Base-by-base conservation (phyloP, 2,329 filamentous ascomycete species). In the Aspergillus terreus region DNA sequence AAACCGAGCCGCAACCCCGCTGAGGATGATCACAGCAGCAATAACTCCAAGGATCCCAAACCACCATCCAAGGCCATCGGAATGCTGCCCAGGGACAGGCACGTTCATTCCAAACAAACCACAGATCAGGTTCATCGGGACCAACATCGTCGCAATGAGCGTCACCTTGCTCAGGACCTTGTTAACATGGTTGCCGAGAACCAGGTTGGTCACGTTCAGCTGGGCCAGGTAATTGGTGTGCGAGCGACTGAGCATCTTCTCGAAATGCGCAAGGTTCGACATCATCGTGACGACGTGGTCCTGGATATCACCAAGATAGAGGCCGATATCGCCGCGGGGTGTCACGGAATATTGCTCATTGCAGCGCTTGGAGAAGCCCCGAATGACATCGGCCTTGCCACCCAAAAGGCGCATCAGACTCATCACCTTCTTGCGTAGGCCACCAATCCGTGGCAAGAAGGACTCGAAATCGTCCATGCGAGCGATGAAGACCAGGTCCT, bases 201-300 rank as follows among this genome's bases (percentile, higher is more conserved):
- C 84, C 63, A 96, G 89, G 71, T 89, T 92, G 70, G 95, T 90
- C 62, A 97, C 92, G 36, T 88, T 92, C 56, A 97, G 83, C 67
- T 96, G 94, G 1, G 94, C 92, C 35, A 99, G 81, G 67, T 99
- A 97, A 71, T 97, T 99, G 77, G 88, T 90, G 76, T 99, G 94
- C 2, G 89, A 88, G 19, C 94, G 87, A 25, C 88, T 92, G 46
- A 99, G 81, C 81, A 99, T 96, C 79, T 97, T 97, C 71, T 99
- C 94, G 62, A 96, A 96, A 69, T 99, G 94, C 1, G 85, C 85
- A 62, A 99, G 74, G 72, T 95, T 99, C 61, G 89, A 94, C 82
- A 96, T 95, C 92, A 97, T 97, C 43, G 94, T 99, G 53, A 99
- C 90, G 48, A 99, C 92, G 81, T 99, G 94, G 74, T 99, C 94